A percentile compares a stretch with the other conserved stretches of the same genome.
Evolutionary conservation across 768 basidiomycete genomes (phyloP).

Genomic region (Cyathus striatus): DNA sequence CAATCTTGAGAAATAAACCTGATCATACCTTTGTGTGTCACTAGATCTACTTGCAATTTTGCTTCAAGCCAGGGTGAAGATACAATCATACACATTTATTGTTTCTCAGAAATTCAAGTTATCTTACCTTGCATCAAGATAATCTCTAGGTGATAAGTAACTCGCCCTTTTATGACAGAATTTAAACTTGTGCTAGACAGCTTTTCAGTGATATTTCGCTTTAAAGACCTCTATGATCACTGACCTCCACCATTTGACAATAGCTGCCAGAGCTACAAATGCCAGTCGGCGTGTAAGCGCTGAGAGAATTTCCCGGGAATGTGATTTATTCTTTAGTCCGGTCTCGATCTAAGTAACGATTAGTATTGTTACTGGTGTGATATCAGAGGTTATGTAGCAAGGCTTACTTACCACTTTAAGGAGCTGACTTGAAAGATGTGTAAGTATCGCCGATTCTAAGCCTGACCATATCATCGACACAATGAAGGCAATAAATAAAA

Average conservation of each 20-base stretch:
- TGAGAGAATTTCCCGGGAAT: neutral
- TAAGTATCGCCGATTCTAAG: slow-evolving; percentile 16
- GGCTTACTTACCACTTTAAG: slow-evolving; percentile 12
- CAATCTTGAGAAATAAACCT: too few relatives aligned
- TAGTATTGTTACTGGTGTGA: neutral
- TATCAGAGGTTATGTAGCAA: too few relatives aligned
- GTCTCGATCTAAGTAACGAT: slow-evolving; percentile 13
- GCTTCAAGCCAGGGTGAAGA: slow-evolving; percentile 4
- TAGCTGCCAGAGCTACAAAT: slow-evolving; percentile 11
- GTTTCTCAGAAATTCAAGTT: neutral
- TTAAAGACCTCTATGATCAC: neutral
- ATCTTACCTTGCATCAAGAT: slow-evolving; percentile 20
- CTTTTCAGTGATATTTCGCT: neutral
- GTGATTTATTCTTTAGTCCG: slow-evolving; percentile 5
- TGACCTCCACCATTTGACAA: slow-evolving; percentile 17
- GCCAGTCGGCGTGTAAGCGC: slow-evolving; percentile 10
- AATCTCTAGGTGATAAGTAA: slow-evolving; percentile 18
- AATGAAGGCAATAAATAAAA: slow-evolving; percentile 13
- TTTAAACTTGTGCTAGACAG: neutral
- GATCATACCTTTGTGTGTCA: slow-evolving; percentile 13
- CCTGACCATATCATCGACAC: slow-evolving; percentile 17
- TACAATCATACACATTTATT: too few relatives aligned
- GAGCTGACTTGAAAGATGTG: slow-evolving; percentile 17
- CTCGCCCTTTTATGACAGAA: slow-evolving; percentile 11
- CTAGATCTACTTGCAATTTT: slow-evolving; percentile 16